phyloP scores from a whole-genome alignment of 352 stramenopile species.

The Globisporangium echinulatum region DNA sequence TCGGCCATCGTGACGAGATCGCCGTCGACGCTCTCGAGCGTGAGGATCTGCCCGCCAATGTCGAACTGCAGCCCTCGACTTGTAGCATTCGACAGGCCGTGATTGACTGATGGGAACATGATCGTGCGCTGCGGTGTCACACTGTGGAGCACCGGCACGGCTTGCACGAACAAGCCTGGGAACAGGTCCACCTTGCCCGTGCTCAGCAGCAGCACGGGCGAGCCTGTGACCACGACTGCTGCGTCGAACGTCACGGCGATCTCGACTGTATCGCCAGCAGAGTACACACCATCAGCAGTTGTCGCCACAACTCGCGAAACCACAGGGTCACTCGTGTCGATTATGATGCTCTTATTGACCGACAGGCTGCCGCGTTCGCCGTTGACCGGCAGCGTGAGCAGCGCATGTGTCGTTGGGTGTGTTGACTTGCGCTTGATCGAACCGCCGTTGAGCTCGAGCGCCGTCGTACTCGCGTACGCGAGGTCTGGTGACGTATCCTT shows the following conservation, averaged over 20 bases:
- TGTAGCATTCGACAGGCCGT: constrained; percentile 29
- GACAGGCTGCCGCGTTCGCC: constrained; percentile 55
- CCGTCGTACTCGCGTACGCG: constrained; percentile 40
- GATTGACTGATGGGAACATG: constrained; percentile 41
- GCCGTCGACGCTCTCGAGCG: constrained; percentile 31
- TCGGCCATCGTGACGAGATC: constrained; percentile 52
- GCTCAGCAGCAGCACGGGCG: constrained; percentile 31
- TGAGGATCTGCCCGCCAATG: constrained; percentile 44
- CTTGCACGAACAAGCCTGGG: constrained; percentile 39
- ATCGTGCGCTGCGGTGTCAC: constrained; percentile 21
- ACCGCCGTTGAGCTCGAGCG: constrained; percentile 49
- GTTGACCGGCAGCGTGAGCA: constrained; percentile 44
- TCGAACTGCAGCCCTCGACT: constrained; percentile 50
- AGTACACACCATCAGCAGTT: constrained; percentile 38
- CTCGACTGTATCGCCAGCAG: constrained; percentile 52
- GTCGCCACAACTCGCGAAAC: constrained; percentile 32
- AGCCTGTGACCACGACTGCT: constrained; percentile 50
- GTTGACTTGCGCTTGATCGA: constrained; percentile 51
- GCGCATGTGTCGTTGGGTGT: constrained; percentile 36
- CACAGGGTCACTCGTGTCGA: constrained; percentile 54
- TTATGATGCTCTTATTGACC: constrained; percentile 64
- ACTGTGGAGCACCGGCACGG: constrained; percentile 20
- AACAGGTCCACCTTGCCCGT: constrained; percentile 54
- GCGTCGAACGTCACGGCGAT: constrained; percentile 48
- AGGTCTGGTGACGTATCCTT: constrained; percentile 67